Percentiles rank a stretch among this genome's conserved stretches.
These are phyloP conservation scores for Daedalea quercina DNA, from an alignment of 768 basidiomycete genomes.

Conservation along the genomic window DNA sequence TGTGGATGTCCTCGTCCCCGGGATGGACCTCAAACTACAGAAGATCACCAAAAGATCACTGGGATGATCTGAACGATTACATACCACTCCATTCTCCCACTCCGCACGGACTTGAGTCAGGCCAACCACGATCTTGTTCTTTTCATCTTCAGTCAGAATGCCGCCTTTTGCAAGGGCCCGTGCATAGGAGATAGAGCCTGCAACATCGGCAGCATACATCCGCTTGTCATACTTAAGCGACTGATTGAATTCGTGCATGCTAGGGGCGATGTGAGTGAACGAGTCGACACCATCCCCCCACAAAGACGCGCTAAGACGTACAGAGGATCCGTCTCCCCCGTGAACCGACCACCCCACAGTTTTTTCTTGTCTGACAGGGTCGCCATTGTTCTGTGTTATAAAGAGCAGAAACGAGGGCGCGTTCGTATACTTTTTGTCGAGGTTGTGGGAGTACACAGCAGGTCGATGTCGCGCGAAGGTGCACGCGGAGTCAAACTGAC, in stretches of 20 bases:
- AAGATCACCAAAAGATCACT: neutral
- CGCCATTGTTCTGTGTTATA: slow-evolving; percentile 10
- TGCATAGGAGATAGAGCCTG: slow-evolving; percentile 93
- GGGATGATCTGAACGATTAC: neutral
- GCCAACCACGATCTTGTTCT: slow-evolving; percentile 64
- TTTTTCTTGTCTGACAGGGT: slow-evolving; percentile 22
- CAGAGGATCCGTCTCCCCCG: slow-evolving; percentile 85
- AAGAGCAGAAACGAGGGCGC: neutral
- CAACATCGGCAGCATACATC: slow-evolving; percentile 89
- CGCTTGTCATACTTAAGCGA: slow-evolving; percentile 91
- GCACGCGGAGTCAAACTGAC: no score
- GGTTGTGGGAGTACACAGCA: neutral
- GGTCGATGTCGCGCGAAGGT: no score
- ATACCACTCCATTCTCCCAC: slow-evolving; percentile 74
- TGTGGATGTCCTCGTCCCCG: slow-evolving; percentile 99
- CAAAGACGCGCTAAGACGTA: slow-evolving; percentile 27
- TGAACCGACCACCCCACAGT: slow-evolving; percentile 49
- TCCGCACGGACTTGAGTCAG: slow-evolving; percentile 72
- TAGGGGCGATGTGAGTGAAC: no score
- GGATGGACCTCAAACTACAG: slow-evolving; percentile 71
- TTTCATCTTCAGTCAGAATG: slow-evolving; percentile 77
- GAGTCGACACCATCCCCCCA: no score
- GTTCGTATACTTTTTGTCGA: no score
- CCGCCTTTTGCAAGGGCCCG: slow-evolving; percentile 76
- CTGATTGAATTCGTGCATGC: slow-evolving; percentile 98